phyloP scores from a whole-genome alignment of 805 yeast genomes.

The Saccharomyces cerevisiae region DNA sequence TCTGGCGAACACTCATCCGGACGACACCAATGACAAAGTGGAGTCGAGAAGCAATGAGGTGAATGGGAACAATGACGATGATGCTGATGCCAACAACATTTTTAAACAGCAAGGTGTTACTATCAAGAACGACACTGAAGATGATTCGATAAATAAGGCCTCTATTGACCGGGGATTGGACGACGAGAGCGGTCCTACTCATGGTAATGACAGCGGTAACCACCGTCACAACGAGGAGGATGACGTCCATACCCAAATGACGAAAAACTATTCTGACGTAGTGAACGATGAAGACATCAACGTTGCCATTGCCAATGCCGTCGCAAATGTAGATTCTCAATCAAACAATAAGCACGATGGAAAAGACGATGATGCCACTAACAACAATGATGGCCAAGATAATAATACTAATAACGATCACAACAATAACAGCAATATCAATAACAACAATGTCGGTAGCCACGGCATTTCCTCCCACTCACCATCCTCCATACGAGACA shows the following conservation, averaged over 20 bases:
- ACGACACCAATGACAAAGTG: background rate
- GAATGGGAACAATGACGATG: background rate
- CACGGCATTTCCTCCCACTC: background rate
- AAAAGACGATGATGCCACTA: conserved; percentile 1
- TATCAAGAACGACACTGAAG: background rate
- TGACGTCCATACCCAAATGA: conserved; percentile 1
- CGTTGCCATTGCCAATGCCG: background rate
- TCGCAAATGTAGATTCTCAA: conserved; percentile 1
- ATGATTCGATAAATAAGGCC: background rate
- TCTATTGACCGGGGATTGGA: background rate
- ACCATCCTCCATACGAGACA: background rate
- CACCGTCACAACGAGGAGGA: conserved; percentile 2
- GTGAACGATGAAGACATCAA: background rate
- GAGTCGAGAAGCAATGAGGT: background rate
- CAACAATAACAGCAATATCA: background rate
- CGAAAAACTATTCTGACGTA: background rate
- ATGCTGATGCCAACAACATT: background rate
- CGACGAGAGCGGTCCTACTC: background rate
- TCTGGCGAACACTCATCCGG: background rate
- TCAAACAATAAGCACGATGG: conserved; percentile 1
- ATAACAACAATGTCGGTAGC: background rate
- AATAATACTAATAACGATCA: background rate
- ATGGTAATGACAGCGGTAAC: background rate
- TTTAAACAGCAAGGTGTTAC: background rate
- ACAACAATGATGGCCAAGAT: conserved; percentile 1